Conservation (phyloP, 1,139 yeast species). For the Geotrichum restrictum region DNA sequence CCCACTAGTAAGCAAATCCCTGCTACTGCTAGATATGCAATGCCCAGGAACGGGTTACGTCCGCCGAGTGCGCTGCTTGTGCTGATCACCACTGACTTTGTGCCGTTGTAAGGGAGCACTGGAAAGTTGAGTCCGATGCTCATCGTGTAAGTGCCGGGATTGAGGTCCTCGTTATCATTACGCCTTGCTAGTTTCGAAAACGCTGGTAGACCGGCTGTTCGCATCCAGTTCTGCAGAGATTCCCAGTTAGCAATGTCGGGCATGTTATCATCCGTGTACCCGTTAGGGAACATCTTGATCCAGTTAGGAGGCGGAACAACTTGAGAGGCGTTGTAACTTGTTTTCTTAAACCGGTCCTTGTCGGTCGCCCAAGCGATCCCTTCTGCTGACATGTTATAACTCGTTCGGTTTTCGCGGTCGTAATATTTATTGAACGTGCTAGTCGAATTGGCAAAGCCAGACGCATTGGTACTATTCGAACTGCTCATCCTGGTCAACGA, state of each 20-base stretch:
- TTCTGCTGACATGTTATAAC: slow-evolving; percentile 55
- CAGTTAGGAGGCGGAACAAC: slow-evolving; percentile 97
- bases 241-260: slow-evolving; percentile 78
- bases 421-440: not conserved
- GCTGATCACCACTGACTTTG: slow-evolving; percentile 71
- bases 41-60: slow-evolving; percentile 79
- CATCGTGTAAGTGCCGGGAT: slow-evolving; percentile 66
- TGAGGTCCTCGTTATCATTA: slow-evolving; percentile 62
- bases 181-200: slow-evolving; percentile 79
- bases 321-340: slow-evolving; percentile 62
- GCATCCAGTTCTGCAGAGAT: slow-evolving; percentile 97
- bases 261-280: slow-evolving; percentile 76
- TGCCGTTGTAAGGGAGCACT: slow-evolving; percentile 75
- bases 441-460: not conserved
- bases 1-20: slow-evolving; percentile 69
- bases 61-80: slow-evolving; percentile 91
- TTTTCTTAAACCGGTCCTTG: slow-evolving; percentile 70
- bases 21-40: slow-evolving; percentile 87
- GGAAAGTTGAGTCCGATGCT: slow-evolving; percentile 84
- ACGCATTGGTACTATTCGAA: slow-evolving; percentile 38
- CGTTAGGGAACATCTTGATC: slow-evolving; percentile 76
- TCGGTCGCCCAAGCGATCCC: slow-evolving; percentile 90
- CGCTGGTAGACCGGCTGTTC: slow-evolving; percentile 82
- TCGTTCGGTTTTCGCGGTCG: not conserved
- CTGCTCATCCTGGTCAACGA: slow-evolving; percentile 49